Conservation (phyloP, 2,329 filamentous ascomycete species). For the Chrysoporthe cubensis region DNA sequence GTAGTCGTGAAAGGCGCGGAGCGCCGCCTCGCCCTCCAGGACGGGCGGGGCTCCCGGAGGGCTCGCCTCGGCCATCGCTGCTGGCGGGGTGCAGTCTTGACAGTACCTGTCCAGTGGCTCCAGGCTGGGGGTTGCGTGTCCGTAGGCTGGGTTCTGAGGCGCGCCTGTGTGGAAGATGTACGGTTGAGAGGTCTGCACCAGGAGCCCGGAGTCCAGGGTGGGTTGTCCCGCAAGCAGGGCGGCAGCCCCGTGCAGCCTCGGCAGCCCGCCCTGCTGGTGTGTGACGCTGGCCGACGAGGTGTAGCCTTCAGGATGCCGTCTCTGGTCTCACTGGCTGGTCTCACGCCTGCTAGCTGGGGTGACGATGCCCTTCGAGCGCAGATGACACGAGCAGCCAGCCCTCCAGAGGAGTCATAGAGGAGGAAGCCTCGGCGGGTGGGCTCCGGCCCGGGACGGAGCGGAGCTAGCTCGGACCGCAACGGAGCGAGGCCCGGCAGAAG, state of each 20-base stretch:
- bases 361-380: background rate
- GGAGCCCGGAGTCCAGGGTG: background rate
- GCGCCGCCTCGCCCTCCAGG: slow-evolving; percentile 7
- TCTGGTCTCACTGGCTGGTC: background rate
- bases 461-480: slow-evolving; percentile 5
- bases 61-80: slow-evolving; percentile 15
- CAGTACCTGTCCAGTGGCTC: background rate
- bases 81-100: background rate
- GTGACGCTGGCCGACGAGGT: background rate
- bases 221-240: background rate
- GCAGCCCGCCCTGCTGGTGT: too few species aligned
- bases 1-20: slow-evolving; percentile 27
- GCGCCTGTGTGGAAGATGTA: background rate
- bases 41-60: background rate
- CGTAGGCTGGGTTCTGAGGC: too few species aligned
- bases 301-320: background rate
- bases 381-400: background rate
- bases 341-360: background rate
- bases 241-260: background rate
- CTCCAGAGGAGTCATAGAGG: background rate
- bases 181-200: background rate
- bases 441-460: slow-evolving; percentile 25
- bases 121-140: background rate
- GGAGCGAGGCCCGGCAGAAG: background rate
- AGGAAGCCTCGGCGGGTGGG: background rate